Evolutionary conservation across 768 basidiomycete species (phyloP).

Genomic region (Lentinula boryana): DNA sequence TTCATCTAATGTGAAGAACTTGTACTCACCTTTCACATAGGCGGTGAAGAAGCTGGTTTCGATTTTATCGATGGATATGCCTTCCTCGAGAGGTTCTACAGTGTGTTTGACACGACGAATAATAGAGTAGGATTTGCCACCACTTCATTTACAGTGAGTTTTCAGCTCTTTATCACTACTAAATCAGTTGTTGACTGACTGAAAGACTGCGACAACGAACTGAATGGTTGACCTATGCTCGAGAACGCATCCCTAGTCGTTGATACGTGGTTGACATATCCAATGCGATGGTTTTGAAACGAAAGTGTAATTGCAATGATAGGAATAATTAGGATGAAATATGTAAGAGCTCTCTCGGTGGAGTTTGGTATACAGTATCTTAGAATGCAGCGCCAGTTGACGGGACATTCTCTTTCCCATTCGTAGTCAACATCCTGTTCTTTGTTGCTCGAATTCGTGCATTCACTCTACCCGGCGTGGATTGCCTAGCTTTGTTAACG

Average conservation of each 20-base stretch:
- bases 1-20: background rate
- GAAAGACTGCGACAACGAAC: background rate
- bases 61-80: constrained; percentile 51
- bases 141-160: background rate
- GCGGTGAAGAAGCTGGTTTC: constrained; percentile 33
- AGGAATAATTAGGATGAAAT: background rate
- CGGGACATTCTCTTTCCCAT: background rate
- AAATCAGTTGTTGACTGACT: background rate
- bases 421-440: background rate
- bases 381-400: background rate
- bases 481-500: too few species aligned
- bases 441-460: background rate
- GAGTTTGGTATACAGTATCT: background rate
- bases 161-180: background rate
- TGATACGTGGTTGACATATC: too few species aligned
- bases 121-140: constrained; percentile 10
- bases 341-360: background rate
- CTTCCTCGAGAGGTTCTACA: constrained; percentile 62
- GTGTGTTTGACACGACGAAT: constrained; percentile 56
- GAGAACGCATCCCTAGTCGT: too few species aligned
- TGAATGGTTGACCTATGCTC: background rate
- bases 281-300: too few species aligned
- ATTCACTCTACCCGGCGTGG: background rate
- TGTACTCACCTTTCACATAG: background rate
- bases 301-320: background rate